Evolutionary conservation across 306 rosid species (phyloP), one percentile per base, ranked within the genome.

Genomic region (Astragalus glycyphyllos): DNA sequence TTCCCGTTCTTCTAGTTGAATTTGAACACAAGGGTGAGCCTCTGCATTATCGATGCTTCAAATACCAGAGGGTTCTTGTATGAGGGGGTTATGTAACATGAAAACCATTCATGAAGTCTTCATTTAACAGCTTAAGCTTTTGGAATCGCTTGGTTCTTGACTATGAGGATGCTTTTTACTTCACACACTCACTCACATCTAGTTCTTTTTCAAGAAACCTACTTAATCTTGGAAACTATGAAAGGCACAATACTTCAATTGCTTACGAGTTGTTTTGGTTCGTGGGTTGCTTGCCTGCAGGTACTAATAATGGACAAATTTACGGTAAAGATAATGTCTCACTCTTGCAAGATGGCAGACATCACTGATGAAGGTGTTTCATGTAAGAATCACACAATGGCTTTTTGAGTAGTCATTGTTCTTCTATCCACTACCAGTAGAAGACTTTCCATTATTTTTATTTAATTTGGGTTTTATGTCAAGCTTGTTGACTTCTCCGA

Each of bases 311-410:
- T 93, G 98, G 97, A 93, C 87, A 93, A 83, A 76, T 82, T 93
- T 65, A 93, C 98, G 40, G 89, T 93, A 38, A 93, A 87, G 91
- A 87, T 93, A 83, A 90, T 90, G 97, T 93, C 98, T 44, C 84
- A 83, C 76, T 82, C 98, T 11, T 93, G 98, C 86, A 93, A 87
- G 91, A 93, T 93, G 98, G 97, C 96, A 55, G 98, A 93, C 83
- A 89, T 93, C 79, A 88, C 98, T 32, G 94, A 90, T 35, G 98
- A 93, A 87, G 97, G 96, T 10, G 96, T 90, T 86, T 87, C 97
- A 84, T 88, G 98, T 93, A 93, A 85, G 97, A 67, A 77, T 76
- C 79, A 26, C 13, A 41, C 45, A 54, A 64, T 65, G 44, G 41
- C 29, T 61, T 62, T 26, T 49, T 58, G 35, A 44, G 41, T 34